Base-by-base conservation (phyloP, 345 rosid species). In the Iberis pinnata region DNA sequence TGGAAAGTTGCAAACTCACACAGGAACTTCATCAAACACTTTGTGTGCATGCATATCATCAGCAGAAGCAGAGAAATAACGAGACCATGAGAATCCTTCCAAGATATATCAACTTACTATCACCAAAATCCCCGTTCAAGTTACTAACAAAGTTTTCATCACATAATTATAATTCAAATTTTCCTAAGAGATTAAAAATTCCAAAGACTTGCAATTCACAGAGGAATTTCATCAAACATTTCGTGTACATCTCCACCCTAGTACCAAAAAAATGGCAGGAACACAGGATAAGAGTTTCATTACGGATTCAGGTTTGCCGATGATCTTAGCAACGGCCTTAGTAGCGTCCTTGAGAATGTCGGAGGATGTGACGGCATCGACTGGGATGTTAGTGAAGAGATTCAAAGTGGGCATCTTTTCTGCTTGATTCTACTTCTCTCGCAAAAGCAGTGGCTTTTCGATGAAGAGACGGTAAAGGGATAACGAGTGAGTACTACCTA, bases 221-320 rank as follows among this genome's bases (percentile, higher is more conserved):
- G 31, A 32, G 32, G 45, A 41, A 57, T 56, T 56, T 38, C 39
- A 22, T 56, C 63, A 5, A 56, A 65, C 69, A 56, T 0, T 2
- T 41, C 0, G 31, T 40, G 1, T 49, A 51, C 66, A 46, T 29
- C n/a, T n/a, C n/a, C n/a, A n/a, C n/a, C n/a, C n/a, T n/a, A n/a
- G n/a, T n/a, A n/a, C n/a, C n/a, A n/a, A n/a, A 22, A 13, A 39
- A 14, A 40, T 29, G 41, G 32, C 31, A 12, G 1, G 52, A 37
- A 57, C 5, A 62, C 49, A 39, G 22, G 10, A 36, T 8, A 3
- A 20, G 7, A 16, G 47, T 25, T 55, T 39, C 52, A 4, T 45
- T 74, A 85, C 98, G 20, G 95, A 88, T 81, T 92, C 94, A 26
- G 97, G 90, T 70, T 92, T 88, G 75, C 95, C 97, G 46, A 92